Base-by-base conservation (phyloP, 2,329 filamentous ascomycete species). In the Tolypocladium paradoxum region DNA sequence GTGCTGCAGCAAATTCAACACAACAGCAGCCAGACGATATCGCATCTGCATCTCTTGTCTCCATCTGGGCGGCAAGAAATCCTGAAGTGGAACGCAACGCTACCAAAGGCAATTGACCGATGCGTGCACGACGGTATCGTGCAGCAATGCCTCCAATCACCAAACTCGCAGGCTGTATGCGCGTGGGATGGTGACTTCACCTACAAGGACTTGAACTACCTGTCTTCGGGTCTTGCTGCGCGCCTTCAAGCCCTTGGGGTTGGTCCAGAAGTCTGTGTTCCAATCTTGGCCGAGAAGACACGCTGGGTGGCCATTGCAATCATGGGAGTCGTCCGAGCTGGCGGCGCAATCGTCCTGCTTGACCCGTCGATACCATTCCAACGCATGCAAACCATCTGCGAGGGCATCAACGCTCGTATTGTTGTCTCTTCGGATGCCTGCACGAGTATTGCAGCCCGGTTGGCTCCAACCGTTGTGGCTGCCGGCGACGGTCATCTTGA, bases 101-200 rank as follows among this genome's bases (percentile, higher is more conserved):
- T 59, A 20, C 59, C 58, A 0, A 35, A 52, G 14, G 20, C 48
- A 3, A 22, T 61, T 8, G 22, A 61, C 3, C 2, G 48, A 0
- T 72, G 69, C 45, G 70, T 75, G 56, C 73, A 76, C 47, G 67
- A 74, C 27, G 56, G 73, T 49, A 67, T 76, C 40, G 64, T 67
- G 3, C 61, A 68, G 11, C 70, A 69, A 29, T 65, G 65, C 4
- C 54, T 55, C 6, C 60, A 56, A 18, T 58, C 61, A 1, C 69
- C 72, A 0, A 51, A 59, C 9, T 56, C 65, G 0, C 58, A 62
- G 0, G 74, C 75, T 1, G 65, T 76, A 18, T 61, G 69, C n/a
- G 71, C 74, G 0, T 76, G 73, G 72, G 74, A 76, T 55, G 73
- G 70, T 18, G 55, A 60, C 18, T 67, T 75, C 43, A 74, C 71